Evolutionary conservation across 306 rosid genomes (phyloP).

Genomic region (Adenanthera pavonina): DNA sequence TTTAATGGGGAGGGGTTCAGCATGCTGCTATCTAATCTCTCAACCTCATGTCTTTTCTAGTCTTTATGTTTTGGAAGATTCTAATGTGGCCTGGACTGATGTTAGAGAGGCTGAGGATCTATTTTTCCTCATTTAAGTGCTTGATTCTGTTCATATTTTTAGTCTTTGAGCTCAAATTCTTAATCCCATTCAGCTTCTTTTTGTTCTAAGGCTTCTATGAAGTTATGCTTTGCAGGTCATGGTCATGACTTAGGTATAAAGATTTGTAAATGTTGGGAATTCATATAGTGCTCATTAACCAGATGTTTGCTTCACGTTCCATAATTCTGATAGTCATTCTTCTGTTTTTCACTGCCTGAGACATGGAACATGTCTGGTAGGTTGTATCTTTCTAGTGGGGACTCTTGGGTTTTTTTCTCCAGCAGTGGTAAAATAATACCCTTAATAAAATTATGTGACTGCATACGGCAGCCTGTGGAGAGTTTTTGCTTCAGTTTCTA

Average conservation of each 20-base stretch:
- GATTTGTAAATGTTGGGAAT: background rate
- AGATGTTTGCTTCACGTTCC: background rate
- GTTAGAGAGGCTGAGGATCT: background rate
- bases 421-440: background rate
- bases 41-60: background rate
- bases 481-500: background rate
- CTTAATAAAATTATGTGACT: background rate
- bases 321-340: constrained; percentile 6
- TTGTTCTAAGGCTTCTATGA: background rate
- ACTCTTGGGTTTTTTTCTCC: background rate
- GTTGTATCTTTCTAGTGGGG: background rate
- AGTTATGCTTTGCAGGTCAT: background rate
- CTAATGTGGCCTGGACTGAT: background rate
- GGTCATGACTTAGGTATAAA: background rate
- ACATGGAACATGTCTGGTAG: background rate
- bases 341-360: constrained; percentile 2
- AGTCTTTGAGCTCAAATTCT: background rate
- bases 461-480: background rate
- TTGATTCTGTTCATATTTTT: constrained; percentile 16
- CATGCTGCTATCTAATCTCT: background rate
- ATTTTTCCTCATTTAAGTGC: constrained; percentile 8
- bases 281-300: background rate
- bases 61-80: constrained; percentile 14
- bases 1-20: background rate
- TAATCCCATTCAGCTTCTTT: background rate